phyloP scores from a whole-genome alignment of 2,329 filamentous ascomycete species.

The Xylariales sp. region DNA sequence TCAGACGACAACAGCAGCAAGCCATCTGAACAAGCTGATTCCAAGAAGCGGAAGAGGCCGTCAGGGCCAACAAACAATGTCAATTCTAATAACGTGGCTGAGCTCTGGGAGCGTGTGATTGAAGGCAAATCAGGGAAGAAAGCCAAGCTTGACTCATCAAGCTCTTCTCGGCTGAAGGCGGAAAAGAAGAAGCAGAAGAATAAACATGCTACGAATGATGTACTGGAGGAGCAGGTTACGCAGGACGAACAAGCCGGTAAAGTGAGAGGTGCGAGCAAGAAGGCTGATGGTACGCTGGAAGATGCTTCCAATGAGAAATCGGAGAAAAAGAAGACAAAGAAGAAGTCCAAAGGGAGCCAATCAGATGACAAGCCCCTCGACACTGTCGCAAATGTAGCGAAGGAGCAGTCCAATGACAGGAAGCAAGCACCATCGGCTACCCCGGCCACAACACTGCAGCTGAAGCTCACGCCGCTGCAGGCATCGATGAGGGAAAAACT shows the following conservation, averaged over 20 bases:
- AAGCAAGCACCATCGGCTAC: constrained; percentile 16
- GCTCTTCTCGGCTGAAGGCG: not conserved
- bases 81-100: constrained; percentile 65
- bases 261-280: constrained; percentile 6
- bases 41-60: constrained; percentile 56
- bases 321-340: constrained; percentile 25
- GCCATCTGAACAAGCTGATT: constrained; percentile 34
- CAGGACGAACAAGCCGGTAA: constrained; percentile 16
- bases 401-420: constrained; percentile 5
- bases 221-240: constrained; percentile 18
- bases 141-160: constrained; percentile 16
- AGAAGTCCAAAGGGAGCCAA: constrained; percentile 24
- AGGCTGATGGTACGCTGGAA: constrained; percentile 14
- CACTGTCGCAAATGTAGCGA: constrained; percentile 7
- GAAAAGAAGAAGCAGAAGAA: constrained; percentile 23
- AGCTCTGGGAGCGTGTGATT: constrained; percentile 75
- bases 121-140: constrained; percentile 53
- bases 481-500: constrained; percentile 93
- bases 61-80: constrained; percentile 40
- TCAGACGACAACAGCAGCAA: constrained; percentile 19
- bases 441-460: constrained; percentile 32
- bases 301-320: constrained; percentile 18
- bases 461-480: constrained; percentile 85
- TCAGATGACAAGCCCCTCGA: constrained; percentile 11
- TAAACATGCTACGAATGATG: constrained; percentile 18